Evolutionary conservation across 1,139 yeast species (phyloP).

Genomic region (Taphrina confusa): DNA sequence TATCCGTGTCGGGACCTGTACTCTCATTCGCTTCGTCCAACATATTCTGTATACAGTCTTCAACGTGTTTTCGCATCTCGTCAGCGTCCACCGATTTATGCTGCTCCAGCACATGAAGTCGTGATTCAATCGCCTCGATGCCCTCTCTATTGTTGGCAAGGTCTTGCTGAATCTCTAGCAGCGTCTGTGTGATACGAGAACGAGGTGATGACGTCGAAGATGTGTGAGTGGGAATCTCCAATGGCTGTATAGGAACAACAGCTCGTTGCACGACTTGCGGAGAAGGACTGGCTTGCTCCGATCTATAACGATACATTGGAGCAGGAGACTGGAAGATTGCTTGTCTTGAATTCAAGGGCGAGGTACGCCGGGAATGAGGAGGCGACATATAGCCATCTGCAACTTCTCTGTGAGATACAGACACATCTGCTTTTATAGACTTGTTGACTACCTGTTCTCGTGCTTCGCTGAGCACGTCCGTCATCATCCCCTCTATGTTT

Average conservation of each 20-base stretch:
- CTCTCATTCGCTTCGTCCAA: constrained; percentile 5
- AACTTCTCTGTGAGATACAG: background rate
- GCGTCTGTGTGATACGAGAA: constrained; percentile 1
- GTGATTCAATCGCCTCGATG: constrained; percentile 15
- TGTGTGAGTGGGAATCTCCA: background rate
- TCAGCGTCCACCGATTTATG: background rate
- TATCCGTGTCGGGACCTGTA: too few relatives aligned
- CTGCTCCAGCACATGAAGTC: constrained; percentile 4
- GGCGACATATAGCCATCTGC: constrained; percentile 16
- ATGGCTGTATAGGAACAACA: background rate
- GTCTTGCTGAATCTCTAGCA: constrained; percentile 9
- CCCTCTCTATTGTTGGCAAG: constrained; percentile 12
- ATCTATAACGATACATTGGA: background rate
- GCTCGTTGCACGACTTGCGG: background rate
- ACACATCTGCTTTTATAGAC: too few relatives aligned
- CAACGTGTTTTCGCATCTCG: constrained; percentile 2
- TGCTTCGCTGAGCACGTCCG: too few relatives aligned
- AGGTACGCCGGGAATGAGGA: constrained; percentile 18
- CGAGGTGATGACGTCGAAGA: background rate
- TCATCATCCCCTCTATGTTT: too few relatives aligned
- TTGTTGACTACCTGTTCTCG: too few relatives aligned
- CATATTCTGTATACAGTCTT: constrained; percentile 14
- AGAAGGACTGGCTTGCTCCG: background rate
- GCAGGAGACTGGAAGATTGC: background rate
- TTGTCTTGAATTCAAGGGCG: background rate